Evolutionary conservation across 176 grass and related monocot genomes (phyloP).

Genomic region (Lolium rigidum): DNA sequence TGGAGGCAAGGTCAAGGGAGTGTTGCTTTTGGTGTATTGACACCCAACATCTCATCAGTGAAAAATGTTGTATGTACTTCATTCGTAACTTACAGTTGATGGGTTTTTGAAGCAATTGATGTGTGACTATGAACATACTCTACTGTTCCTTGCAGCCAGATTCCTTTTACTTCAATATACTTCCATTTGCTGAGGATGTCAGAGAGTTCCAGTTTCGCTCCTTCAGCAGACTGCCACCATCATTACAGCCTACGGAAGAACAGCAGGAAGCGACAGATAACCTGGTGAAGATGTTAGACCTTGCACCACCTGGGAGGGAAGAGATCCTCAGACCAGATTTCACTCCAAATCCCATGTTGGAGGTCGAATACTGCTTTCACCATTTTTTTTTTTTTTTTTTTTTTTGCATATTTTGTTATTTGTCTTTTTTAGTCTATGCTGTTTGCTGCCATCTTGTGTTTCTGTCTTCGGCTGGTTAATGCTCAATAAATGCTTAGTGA

Average conservation of each 20-base stretch:
- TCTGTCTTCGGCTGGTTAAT: constrained; percentile 11
- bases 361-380: constrained; percentile 53
- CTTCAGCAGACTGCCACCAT: constrained; percentile 64
- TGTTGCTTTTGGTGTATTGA: constrained; percentile 82
- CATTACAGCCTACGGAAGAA: constrained; percentile 70
- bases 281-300: constrained; percentile 84
- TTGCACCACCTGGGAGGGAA: constrained; percentile 69
- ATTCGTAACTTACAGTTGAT: not conserved
- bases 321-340: constrained; percentile 84
- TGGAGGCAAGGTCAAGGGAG: constrained; percentile 87
- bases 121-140: constrained; percentile 25
- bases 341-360: constrained; percentile 89
- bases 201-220: constrained; percentile 91
- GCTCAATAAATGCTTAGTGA: not conserved
- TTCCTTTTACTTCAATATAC: constrained; percentile 92
- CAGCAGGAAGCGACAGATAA: constrained; percentile 92
- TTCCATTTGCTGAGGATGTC: constrained; percentile 93
- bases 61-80: constrained; percentile 70
- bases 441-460: constrained; percentile 30
- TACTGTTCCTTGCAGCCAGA: constrained; percentile 65
- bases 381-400: constrained; percentile 9
- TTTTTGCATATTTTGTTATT: constrained; percentile 40
- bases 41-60: constrained; percentile 83
- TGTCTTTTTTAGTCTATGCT: not conserved
- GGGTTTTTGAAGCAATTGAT: constrained; percentile 26